phyloP scores from a whole-genome alignment of 1,284 basidiomycete genomes.

The Cutaneotrichosporon spelunceum region DNA sequence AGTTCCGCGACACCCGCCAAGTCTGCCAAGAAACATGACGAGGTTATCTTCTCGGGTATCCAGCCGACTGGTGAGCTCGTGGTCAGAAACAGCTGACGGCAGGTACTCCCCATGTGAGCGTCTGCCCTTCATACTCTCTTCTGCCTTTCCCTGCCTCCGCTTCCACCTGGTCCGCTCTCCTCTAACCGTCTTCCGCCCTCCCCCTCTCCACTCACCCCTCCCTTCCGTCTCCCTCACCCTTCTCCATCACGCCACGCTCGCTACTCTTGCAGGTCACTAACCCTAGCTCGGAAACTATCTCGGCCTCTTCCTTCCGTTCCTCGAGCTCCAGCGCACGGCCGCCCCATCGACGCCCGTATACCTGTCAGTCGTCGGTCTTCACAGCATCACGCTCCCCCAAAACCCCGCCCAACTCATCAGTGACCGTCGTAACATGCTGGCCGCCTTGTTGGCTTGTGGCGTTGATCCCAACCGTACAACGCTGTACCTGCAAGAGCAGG shows the following conservation, averaged over 20 bases:
- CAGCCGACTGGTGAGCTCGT: constrained; percentile 54
- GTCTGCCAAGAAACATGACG: constrained; percentile 12
- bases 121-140: not conserved
- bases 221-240: not conserved
- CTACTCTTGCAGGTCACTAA: too few species aligned
- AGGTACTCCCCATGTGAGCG: constrained; percentile 73
- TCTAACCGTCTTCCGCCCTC: not conserved
- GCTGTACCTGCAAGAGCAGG: constrained; percentile 85
- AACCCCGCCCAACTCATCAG: constrained; percentile 62
- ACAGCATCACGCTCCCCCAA: constrained; percentile 87
- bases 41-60: constrained; percentile 56
- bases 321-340: constrained; percentile 64
- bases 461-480: constrained; percentile 73
- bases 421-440: constrained; percentile 74
- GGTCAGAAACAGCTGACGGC: constrained; percentile 55
- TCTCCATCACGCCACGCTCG: not conserved
- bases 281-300: constrained; percentile 85
- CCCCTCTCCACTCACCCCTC: not conserved
- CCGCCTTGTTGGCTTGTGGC: constrained; percentile 78
- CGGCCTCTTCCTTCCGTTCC: constrained; percentile 53
- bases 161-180: too few species aligned
- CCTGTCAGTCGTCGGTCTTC: constrained; percentile 88
- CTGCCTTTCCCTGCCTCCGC: too few species aligned
- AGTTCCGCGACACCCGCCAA: not conserved
- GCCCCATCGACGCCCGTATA: constrained; percentile 62